Base-by-base conservation (phyloP, 805 yeast species). In the Ogataea pini region DNA sequence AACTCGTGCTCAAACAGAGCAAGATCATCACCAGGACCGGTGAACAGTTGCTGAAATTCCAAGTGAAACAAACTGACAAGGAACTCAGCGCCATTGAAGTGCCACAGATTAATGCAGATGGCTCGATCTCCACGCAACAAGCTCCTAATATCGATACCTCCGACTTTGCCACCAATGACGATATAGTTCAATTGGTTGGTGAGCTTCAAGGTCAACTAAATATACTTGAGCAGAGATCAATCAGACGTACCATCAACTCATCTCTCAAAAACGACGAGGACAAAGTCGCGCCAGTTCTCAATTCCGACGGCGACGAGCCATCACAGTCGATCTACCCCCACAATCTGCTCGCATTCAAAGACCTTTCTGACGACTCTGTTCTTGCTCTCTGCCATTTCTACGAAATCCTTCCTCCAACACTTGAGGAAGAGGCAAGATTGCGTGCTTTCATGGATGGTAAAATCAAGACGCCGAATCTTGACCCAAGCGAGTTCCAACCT, bases 181-280 rank as follows among this genome's bases (percentile, higher is more conserved):
- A 92, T 61, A 70, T 91, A 10, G 86, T 86, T 3, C 92, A 89
- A 62, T 72, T 91, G 39, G 97, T 90, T 12, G 89, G 88, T 9
- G 98, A 91, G 65, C 70, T 91, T 47, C 97, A 91, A 67, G 87
- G 88, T 7, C 97, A 91, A 68, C 74, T 91, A 60, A 91, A 87
- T 45, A 72, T 77, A 19, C 64, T 86, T 28, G 98, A 91, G 62
- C 88, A 87, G 56, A 77, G 96, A 56, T 78, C 86, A 14, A 77
- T 87, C 37, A 76, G 86, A 54, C 76, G 98, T 65, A 71, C 83
- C 3, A 77, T 79, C 53, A 90, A 90, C 62, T 72, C 86, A 1
- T 73, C 75, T 20, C 72, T 82, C 47, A 56, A 61, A 0, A 62
- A 64, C 0, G 66, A 68, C 9, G 69, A 69, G 13, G 81, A 74